Base-by-base conservation (phyloP, 148 eudicot species). In the Hydrangea macrophylla region DNA sequence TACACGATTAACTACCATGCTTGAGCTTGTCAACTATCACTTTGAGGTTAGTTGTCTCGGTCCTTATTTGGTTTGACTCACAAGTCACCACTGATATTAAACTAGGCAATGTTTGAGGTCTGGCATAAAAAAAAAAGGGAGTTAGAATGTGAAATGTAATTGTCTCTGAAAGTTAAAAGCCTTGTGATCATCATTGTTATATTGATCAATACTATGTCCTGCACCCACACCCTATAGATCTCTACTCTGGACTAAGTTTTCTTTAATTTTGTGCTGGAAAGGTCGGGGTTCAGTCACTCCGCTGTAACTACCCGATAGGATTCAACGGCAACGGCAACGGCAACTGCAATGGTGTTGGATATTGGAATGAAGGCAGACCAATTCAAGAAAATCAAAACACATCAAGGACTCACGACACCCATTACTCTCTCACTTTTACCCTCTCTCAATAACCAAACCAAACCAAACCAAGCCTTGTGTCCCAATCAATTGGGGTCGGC, bases 11-110 rank as follows among this genome's bases (percentile, higher is more conserved):
- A 59, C 22, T 27, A 22, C 61, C 58, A 24, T 50, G 48, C 65
- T 58, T 50, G 35, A 10, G 48, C 40, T 36, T 9, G 30, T 65
- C 27, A 8, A 13, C 50, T 26, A 17, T 59, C 28, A 35, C 48
- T 60, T 11, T 8, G 28, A 67, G 72, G 64, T 74, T 50, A 67
- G 61, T 33, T 9, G 35, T 56, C 10, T 20, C 55, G 42, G 11
- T 68, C 22, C 28, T 68, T 50, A 26, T 55, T 36, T 18, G 8
- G 3, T 62, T 17, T 32, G 20, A 25, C n/a, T 66, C 35, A 35
- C 18, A 22, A 25, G 9, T 66, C 35, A 35, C 18, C 20, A 15
- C 24, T 55, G 60, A 54, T 55, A 2, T 24, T 32, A 15, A 27
- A 25, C 36, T 28, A 51, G 25, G 60, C 13, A 40, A 17, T 23